Evolutionary conservation across 1,284 basidiomycete species (phyloP), one percentile per base, ranked within the genome.

Genomic region (Ustilago cynodontis): DNA sequence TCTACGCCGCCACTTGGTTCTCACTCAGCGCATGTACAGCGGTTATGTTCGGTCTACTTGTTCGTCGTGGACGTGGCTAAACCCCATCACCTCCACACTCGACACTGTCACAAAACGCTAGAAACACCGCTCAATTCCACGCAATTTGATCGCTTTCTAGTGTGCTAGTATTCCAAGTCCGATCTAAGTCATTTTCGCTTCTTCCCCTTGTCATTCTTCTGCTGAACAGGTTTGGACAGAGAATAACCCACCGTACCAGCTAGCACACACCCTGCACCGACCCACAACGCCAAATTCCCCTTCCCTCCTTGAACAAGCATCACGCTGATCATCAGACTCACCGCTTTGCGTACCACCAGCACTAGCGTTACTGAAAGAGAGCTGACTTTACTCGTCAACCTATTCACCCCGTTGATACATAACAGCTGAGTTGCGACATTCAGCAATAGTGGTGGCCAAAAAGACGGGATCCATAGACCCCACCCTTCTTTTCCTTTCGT

Each of bases 1-100:
- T 94, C 7, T 99, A 99, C 86, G 94, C 96, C 7, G 90, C 93
- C 20, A 99, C 96, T 13, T 99, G 96, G 73, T 81, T 84, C 70
- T 79, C 81, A 11, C 64, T 84, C 10, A 79, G 78, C 20, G 82
- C 78, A 2, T 62, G 75, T 39, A 80, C 81, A 22, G 64, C 81
- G 5, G 51, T 79, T 59, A 84, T 84, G 82, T 82, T 81, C 28
- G 76, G 69, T 0, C 43, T 78, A 13, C 57, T 81, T 11, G 72
- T 79, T 13, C 71, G 77, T 43, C 62, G 68, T 18, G 74, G 77
- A 22, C 71, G 78, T 18, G 49, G 57, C 58, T 71, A 60, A 39
- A 37, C 18, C 57, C 55, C 24, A 26, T 8, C 10, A 33, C 18
- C 37, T 7, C n/a, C n/a, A n/a, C n/a, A 33, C 31, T 11, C 31